A percentile compares a stretch with the other conserved stretches of the same genome.
Evolutionary conservation across 495 filamentous ascomycete species (phyloP).

Genomic region (Ascobolus immersus): DNA sequence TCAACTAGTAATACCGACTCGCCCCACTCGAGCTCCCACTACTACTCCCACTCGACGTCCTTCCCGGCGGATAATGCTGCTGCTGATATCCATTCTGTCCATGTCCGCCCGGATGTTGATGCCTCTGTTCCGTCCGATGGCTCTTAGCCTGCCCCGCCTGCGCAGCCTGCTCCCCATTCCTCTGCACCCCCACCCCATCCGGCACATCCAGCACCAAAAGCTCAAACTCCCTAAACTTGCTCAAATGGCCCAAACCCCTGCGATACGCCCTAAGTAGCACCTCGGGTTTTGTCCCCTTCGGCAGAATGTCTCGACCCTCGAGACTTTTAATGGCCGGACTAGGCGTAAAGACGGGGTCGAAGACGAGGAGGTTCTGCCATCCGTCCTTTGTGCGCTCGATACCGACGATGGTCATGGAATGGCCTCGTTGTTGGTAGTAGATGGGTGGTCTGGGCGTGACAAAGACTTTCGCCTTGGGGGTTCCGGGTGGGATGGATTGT

Average conservation of each 20-base stretch:
- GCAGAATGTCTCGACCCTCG: slow-evolving; percentile 20
- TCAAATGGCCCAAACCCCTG: slow-evolving; percentile 36
- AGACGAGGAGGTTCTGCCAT: slow-evolving; percentile 47
- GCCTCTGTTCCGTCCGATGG: too few species aligned
- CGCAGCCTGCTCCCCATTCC: too few species aligned
- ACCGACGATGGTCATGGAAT: slow-evolving; percentile 80
- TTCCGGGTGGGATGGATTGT: slow-evolving; percentile 17
- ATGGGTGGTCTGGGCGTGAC: slow-evolving; percentile 52
- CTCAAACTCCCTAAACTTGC: slow-evolving; percentile 52
- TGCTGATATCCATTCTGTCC: too few species aligned
- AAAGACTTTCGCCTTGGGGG: slow-evolving; percentile 27
- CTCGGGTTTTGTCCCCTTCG: slow-evolving; percentile 23
- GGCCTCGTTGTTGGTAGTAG: slow-evolving; percentile 75
- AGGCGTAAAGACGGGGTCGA: slow-evolving; percentile 69
- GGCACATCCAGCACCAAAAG: too few species aligned
- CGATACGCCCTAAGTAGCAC: slow-evolving; percentile 45
- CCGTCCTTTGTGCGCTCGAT: slow-evolving; percentile 46
- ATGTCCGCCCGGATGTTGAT: too few species aligned
- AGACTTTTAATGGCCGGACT: slow-evolving; percentile 33
- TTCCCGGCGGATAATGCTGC: too few species aligned
- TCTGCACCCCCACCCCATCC: too few species aligned
- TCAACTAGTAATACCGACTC: too few species aligned
- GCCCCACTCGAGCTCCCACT: too few species aligned
- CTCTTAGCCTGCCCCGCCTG: too few species aligned
- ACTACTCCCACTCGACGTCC: too few species aligned